A percentile compares a stretch with the other conserved stretches of the same genome.
phyloP scores from a whole-genome alignment of 805 yeast species.

The Ogataea pignaliae region DNA sequence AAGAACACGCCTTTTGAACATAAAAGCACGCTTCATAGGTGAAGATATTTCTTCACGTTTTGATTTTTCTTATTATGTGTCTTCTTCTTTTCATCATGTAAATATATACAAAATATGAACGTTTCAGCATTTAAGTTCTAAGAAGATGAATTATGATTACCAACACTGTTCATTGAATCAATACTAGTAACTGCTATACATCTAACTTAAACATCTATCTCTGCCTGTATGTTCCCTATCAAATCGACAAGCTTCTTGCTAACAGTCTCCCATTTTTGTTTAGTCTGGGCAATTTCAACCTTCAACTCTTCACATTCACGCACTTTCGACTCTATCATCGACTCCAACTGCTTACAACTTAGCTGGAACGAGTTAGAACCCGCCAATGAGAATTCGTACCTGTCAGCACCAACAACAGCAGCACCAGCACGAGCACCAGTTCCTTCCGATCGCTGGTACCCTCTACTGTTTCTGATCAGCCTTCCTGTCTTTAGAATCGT shows the following conservation, averaged over 20 bases:
- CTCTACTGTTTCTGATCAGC: conserved; percentile 10
- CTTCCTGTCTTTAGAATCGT: conserved; percentile 21
- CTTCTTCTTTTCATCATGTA: background rate
- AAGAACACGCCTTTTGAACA: conserved; percentile 3
- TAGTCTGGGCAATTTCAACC: conserved; percentile 15
- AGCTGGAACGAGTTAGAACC: conserved; percentile 14
- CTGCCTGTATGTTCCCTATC: conserved; percentile 6
- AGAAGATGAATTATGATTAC: too few species aligned
- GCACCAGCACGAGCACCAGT: too few species aligned
- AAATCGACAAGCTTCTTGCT: conserved; percentile 13
- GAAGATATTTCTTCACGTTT: background rate
- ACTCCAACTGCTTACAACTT: conserved; percentile 18
- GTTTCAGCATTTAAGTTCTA: background rate
- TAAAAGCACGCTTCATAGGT: too few species aligned
- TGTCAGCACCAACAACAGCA: too few species aligned
- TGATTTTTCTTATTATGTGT: background rate
- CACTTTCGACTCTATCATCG: conserved; percentile 20
- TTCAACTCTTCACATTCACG: conserved; percentile 22
- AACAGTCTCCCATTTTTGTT: conserved; percentile 22
- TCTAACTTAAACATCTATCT: conserved; percentile 3
- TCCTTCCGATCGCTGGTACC: conserved; percentile 2
- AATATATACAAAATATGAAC: background rate
- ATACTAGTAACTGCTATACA: too few species aligned
- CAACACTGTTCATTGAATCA: too few species aligned
- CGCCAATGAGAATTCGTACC: conserved; percentile 21